These are phyloP conservation scores for Apiospora kogelbergensis DNA, from an alignment of 2,329 filamentous ascomycete species.

Conservation along the genomic window DNA sequence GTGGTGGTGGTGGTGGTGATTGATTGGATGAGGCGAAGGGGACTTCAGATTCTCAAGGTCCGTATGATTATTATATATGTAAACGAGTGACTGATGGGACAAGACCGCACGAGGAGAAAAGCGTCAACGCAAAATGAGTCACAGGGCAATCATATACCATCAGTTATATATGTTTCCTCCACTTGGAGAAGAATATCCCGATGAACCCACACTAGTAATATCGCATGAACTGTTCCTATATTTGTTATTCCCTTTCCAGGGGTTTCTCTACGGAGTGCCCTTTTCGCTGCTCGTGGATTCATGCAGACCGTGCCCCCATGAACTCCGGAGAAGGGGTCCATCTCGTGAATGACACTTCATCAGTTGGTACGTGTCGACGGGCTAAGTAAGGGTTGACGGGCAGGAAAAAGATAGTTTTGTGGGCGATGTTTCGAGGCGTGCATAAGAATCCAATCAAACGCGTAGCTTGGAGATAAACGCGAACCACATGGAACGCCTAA, in stretches of 20 bases:
- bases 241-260: not conserved
- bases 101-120: not conserved
- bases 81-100: conserved; percentile 5
- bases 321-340: not conserved
- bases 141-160: not conserved
- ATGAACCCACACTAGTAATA: not conserved
- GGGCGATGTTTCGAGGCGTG: not conserved
- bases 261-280: not conserved
- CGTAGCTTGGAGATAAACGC: not conserved
- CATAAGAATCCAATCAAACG: conserved; percentile 11
- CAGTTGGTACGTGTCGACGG: not conserved
- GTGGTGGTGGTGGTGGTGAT: not conserved
- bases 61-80: not conserved
- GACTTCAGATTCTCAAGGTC: not conserved
- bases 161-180: not conserved
- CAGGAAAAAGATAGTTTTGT: not conserved
- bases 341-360: not conserved
- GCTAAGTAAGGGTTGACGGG: not conserved
- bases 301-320: conserved; percentile 2
- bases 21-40: not conserved
- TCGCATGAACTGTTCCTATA: not conserved
- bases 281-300: not conserved
- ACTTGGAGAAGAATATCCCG: not conserved
- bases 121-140: not conserved
- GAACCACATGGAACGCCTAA: not conserved